Conservation (phyloP, 1,284 basidiomycete species). For the Moniliella sp. region DNA sequence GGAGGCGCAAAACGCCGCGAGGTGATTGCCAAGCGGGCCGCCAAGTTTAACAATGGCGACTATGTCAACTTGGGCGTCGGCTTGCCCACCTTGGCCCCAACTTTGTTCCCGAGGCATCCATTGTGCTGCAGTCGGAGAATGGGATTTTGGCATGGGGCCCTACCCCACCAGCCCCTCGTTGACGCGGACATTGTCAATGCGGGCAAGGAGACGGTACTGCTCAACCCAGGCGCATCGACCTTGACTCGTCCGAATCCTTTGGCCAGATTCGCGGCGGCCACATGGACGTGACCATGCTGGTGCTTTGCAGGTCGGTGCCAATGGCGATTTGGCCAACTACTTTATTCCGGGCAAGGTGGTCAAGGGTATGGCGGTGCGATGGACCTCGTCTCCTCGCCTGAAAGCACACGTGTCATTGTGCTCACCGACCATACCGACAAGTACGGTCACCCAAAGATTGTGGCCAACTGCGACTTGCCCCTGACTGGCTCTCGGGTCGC, state of each 20-base stretch:
- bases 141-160: slow-evolving; percentile 80
- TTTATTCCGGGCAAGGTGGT: slow-evolving; percentile 3
- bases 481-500: slow-evolving; percentile 4
- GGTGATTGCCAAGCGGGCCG: slow-evolving; percentile 62
- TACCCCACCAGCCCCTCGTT: slow-evolving; percentile 67
- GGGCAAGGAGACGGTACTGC: slow-evolving; percentile 13
- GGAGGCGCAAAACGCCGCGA: too few species aligned
- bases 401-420: slow-evolving; percentile 2
- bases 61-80: slow-evolving; percentile 54
- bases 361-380: slow-evolving; percentile 5
- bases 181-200: slow-evolving; percentile 74
- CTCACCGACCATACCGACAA: slow-evolving; percentile 4
- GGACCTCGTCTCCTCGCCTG: slow-evolving; percentile 2
- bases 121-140: slow-evolving; percentile 86
- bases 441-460: slow-evolving; percentile 2
- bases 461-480: slow-evolving; percentile 1
- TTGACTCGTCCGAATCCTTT: slow-evolving; percentile 3
- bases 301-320: slow-evolving; percentile 1
- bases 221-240: slow-evolving; percentile 3
- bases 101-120: slow-evolving; percentile 37
- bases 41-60: slow-evolving; percentile 67
- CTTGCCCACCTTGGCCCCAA: slow-evolving; percentile 77
- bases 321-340: slow-evolving; percentile 3
- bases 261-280: slow-evolving; percentile 5
- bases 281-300: slow-evolving; percentile 4